These are phyloP conservation scores for Venturiaceae sp. DNA, from an alignment of 2,329 filamentous ascomycete species.

Conservation along the genomic window DNA sequence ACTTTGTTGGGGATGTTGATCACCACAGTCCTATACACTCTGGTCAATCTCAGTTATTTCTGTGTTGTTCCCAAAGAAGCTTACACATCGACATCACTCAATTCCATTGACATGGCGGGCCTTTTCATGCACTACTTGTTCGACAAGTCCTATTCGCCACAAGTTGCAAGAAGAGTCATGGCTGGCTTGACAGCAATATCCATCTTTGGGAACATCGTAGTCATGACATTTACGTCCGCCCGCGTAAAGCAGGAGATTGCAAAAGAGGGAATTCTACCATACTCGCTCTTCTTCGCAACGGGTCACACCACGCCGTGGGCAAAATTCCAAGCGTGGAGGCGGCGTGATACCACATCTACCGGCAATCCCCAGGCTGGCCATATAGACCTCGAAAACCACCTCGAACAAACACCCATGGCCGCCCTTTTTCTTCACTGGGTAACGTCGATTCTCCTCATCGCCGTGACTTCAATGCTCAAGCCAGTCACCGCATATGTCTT, in stretches of 20 bases:
- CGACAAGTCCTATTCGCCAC: neutral
- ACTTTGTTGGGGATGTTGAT: conserved; percentile 24
- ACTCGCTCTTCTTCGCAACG: conserved; percentile 36
- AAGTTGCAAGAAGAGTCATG: conserved; percentile 26
- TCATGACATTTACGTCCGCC: conserved; percentile 46
- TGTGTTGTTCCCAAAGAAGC: conserved; percentile 5
- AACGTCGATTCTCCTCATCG: conserved; percentile 23
- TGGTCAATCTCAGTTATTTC: conserved; percentile 18
- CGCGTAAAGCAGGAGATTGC: conserved; percentile 52
- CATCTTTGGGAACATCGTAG: conserved; percentile 46
- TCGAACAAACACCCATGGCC: conserved; percentile 26
- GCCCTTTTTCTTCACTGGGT: conserved; percentile 30
- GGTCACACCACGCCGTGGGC: neutral
- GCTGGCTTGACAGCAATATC: conserved; percentile 44
- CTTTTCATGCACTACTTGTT: conserved; percentile 16
- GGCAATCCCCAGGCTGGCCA: neutral
- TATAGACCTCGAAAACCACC: conserved; percentile 11
- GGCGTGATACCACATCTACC: conserved; percentile 2
- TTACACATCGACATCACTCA: neutral
- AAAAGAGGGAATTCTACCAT: conserved; percentile 47
- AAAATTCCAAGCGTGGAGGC: too few species aligned
- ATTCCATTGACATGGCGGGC: conserved; percentile 10
- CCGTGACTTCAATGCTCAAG: conserved; percentile 16
- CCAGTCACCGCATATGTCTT: conserved; percentile 19
- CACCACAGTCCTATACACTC: conserved; percentile 14